Evolutionary conservation across 148 eudicot species (phyloP).

Genomic region (Amaranthus palmeri): DNA sequence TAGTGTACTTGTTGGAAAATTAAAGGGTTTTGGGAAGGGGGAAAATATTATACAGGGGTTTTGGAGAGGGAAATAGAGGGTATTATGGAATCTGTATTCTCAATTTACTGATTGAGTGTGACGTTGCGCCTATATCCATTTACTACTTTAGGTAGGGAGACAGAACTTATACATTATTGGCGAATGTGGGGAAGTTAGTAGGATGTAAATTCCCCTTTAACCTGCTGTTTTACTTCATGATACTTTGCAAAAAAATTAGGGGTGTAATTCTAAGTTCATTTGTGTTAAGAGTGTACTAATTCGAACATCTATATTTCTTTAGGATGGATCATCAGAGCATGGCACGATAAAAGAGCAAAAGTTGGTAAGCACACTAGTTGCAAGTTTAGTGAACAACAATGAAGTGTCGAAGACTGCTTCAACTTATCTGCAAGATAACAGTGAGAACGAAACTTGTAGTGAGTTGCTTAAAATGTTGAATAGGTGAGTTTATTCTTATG

Average conservation of each 20-base stretch:
- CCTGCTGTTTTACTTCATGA: constrained; percentile 11
- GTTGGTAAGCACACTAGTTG: constrained; percentile 47
- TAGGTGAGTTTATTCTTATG: constrained; percentile 33
- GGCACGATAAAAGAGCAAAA: constrained; percentile 39
- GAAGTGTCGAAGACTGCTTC: constrained; percentile 47
- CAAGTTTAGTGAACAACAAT: constrained; percentile 49
- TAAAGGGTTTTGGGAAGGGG: too few relatives aligned
- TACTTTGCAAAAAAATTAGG: background rate
- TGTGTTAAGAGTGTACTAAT: background rate
- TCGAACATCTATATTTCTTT: constrained; percentile 18
- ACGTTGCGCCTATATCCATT: too few relatives aligned
- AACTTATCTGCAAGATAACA: constrained; percentile 62
- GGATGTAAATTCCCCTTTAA: too few relatives aligned
- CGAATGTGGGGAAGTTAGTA: too few relatives aligned
- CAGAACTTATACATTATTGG: too few relatives aligned
- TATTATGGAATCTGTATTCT: too few relatives aligned
- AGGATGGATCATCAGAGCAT: constrained; percentile 48
- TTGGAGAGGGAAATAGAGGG: too few relatives aligned
- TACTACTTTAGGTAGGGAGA: too few relatives aligned
- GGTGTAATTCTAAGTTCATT: background rate
- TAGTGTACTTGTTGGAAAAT: too few relatives aligned
- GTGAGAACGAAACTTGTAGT: constrained; percentile 54
- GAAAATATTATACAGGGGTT: too few relatives aligned
- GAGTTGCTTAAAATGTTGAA: constrained; percentile 51
- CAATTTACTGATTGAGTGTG: too few relatives aligned